Percentiles rank a stretch among this genome's conserved stretches.
phyloP scores from a whole-genome alignment of 176 grass and related monocot genomes.

The Leersia perrieri region DNA sequence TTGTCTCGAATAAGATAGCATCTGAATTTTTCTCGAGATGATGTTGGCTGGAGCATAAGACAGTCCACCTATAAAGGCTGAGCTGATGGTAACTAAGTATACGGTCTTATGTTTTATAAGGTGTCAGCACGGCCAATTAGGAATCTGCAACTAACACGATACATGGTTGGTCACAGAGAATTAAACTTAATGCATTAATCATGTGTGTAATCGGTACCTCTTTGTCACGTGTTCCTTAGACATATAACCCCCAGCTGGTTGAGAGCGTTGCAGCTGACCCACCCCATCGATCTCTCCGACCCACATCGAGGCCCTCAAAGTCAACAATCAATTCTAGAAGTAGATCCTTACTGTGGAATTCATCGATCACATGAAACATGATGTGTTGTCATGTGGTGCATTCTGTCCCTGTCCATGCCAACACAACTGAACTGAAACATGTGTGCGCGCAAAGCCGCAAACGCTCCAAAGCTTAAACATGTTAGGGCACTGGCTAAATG shows the following conservation, averaged over 20 bases:
- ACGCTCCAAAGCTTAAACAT: too few relatives aligned
- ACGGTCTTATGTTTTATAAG: not conserved
- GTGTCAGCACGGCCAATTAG: not conserved
- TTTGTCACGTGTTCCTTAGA: not conserved
- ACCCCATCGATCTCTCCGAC: not conserved
- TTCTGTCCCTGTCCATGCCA: too few relatives aligned
- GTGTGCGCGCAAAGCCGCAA: too few relatives aligned
- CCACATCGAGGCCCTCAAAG: not conserved
- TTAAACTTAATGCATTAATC: not conserved
- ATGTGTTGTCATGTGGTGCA: not conserved
- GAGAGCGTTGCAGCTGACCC: not conserved
- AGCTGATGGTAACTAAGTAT: not conserved
- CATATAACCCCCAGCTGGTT: not conserved
- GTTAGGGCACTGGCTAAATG: too few relatives aligned
- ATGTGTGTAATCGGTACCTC: not conserved
- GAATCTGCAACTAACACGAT: not conserved
- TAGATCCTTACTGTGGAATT: not conserved
- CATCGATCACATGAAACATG: not conserved
- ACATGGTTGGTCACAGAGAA: not conserved
- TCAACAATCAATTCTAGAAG: not conserved
- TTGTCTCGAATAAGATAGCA: not conserved
- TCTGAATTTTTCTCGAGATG: not conserved
- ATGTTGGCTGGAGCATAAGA: not conserved
- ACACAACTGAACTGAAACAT: too few relatives aligned
- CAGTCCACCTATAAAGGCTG: not conserved